Evolutionary conservation across 2,329 filamentous ascomycete genomes (phyloP).

Genomic region (Teratosphaeria pseudoeucalypti): DNA sequence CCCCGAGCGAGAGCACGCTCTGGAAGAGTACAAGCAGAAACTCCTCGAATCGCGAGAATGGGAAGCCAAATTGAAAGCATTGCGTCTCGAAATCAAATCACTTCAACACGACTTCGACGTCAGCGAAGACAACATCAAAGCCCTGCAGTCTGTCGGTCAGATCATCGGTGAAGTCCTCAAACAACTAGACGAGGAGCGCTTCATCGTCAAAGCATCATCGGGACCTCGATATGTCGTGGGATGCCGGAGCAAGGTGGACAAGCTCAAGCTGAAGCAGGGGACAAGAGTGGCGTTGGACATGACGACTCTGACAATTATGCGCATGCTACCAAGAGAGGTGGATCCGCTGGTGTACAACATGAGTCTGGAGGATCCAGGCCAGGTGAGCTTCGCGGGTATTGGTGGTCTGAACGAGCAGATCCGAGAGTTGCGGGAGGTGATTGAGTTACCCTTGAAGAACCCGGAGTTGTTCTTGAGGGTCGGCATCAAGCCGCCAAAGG

Average conservation of each 20-base stretch:
- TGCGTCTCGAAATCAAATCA: conserved; percentile 92
- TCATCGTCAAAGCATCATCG: conserved; percentile 97
- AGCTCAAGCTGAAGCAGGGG: conserved; percentile 92
- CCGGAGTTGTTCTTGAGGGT: conserved; percentile 94
- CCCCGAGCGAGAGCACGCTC: conserved; percentile 42
- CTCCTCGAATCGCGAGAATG: conserved; percentile 89
- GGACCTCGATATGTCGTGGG: conserved; percentile 96
- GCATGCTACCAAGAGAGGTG: conserved; percentile 96
- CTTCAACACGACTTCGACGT: conserved; percentile 90
- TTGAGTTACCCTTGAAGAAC: conserved; percentile 96
- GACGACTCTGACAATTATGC: conserved; percentile 99
- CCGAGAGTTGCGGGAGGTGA: conserved; percentile 90
- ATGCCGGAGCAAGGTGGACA: conserved; percentile 97
- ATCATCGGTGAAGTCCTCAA: conserved; percentile 99
- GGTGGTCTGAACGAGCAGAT: conserved; percentile 98
- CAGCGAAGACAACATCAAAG: conserved; percentile 99
- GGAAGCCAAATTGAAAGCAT: conserved; percentile 92
- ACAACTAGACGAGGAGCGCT: conserved; percentile 97
- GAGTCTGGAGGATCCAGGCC: conserved; percentile 94
- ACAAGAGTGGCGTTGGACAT: conserved; percentile 96
- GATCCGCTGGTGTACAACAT: conserved; percentile 99
- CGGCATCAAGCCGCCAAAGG: conserved; percentile 97
- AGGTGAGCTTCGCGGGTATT: conserved; percentile 95
- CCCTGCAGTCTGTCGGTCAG: conserved; percentile 94
- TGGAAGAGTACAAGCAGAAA: conserved; percentile 44